Percentiles rank a stretch among this genome's conserved stretches.
Evolutionary conservation across 768 basidiomycete species (phyloP).

Genomic region (Rhodocollybia butyracea): DNA sequence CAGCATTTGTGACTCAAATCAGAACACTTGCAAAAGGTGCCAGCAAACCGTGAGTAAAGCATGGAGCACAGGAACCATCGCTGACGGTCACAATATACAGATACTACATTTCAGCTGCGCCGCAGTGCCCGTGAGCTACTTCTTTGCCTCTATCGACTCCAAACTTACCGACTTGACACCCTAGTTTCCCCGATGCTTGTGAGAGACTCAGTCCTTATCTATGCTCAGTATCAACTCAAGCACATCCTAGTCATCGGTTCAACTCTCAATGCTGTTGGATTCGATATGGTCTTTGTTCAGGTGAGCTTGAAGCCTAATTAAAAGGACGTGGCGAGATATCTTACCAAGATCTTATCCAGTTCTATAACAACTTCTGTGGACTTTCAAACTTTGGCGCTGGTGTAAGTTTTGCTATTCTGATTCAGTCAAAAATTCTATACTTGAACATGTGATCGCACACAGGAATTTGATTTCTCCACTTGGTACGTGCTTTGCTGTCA

Average conservation of each 20-base stretch:
- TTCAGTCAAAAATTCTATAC: not conserved
- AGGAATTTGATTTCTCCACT: constrained; percentile 52
- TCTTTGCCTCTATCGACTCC: not conserved
- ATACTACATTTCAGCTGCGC: constrained; percentile 55
- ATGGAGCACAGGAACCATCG: not conserved
- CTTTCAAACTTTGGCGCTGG: constrained; percentile 38
- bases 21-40: constrained; percentile 40
- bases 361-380: constrained; percentile 59
- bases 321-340: not conserved
- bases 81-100: constrained; percentile 23
- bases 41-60: constrained; percentile 40
- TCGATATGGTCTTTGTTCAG: constrained; percentile 70
- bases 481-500: constrained; percentile 28
- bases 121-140: constrained; percentile 24
- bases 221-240: too few species aligned
- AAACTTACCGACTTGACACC: constrained; percentile 28
- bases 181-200: constrained; percentile 58
- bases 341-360: constrained; percentile 10
- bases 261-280: constrained; percentile 53
- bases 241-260: constrained; percentile 36
- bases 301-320: constrained; percentile 47
- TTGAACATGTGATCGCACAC: not conserved
- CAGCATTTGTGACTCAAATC: constrained; percentile 45
- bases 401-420: constrained; percentile 20
- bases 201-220: too few species aligned